Percentiles rank a stretch among this genome's conserved stretches.
These are phyloP conservation scores for Massarina eburnea DNA, from an alignment of 2,329 filamentous ascomycete species.

Conservation along the genomic window DNA sequence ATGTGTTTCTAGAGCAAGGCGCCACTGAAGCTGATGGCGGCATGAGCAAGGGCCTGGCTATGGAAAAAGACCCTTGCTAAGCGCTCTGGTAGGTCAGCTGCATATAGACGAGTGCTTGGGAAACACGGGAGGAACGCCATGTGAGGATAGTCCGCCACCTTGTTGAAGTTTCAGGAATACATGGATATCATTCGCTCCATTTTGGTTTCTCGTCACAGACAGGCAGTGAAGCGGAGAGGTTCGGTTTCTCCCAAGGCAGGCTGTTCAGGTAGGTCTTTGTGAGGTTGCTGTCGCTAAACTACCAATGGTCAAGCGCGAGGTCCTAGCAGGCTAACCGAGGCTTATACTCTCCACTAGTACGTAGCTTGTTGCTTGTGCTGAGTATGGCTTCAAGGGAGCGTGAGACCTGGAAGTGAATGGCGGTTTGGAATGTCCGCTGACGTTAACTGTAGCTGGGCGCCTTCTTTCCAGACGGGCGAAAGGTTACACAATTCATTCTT, in stretches of 20 bases:
- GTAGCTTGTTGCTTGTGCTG: no score
- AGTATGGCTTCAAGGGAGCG: neutral
- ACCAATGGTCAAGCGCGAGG: neutral
- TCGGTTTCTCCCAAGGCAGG: neutral
- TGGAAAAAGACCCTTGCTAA: constrained; percentile 8
- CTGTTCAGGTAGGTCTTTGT: neutral
- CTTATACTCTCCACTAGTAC: neutral
- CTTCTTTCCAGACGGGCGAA: no score
- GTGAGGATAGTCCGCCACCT: neutral
- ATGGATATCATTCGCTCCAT: constrained; percentile 13
- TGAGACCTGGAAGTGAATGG: neutral
- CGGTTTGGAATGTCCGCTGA: neutral
- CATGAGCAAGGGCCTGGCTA: constrained; percentile 11
- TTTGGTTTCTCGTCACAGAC: constrained; percentile 13
- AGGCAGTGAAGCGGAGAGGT: constrained; percentile 4
- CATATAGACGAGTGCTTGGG: neutral
- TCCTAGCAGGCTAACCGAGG: neutral
- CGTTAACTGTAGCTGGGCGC: no score
- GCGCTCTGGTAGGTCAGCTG: constrained; percentile 12
- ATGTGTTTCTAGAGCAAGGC: constrained; percentile 7
- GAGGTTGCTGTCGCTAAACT: neutral
- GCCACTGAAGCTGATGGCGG: constrained; percentile 16
- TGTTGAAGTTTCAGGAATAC: constrained; percentile 2
- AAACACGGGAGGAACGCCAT: constrained; percentile 3
- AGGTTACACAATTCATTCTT: no score